Base-by-base conservation (phyloP, 2,329 filamentous ascomycete genomes). In the Ophiocordyceps camponoti-floridani region DNA sequence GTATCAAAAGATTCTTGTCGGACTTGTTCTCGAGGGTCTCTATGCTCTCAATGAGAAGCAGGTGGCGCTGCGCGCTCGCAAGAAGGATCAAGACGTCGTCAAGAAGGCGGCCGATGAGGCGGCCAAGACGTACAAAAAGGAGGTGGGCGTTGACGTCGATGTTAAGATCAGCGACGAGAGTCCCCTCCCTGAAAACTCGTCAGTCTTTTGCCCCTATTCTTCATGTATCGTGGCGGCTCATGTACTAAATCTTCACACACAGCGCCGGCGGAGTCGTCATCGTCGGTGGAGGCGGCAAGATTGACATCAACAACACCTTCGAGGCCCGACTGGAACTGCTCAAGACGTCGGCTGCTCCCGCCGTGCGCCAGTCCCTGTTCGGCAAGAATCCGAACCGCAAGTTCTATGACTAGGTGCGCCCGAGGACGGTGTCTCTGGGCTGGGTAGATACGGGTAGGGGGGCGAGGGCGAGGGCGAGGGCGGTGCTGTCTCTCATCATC, bases 241-340 rank as follows among this genome's bases (percentile, higher is more conserved):
- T 8, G 30, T 26, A 13, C n/a, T 14, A 40, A 37, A 19, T 44
- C 11, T 10, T 16, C n/a, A 18, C 26, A 12, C 1, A 19, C 23
- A 96, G 91, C 56, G 73, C 87, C 48, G 91, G 91, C 48, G 91
- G 91, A 55, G 72, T 94, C 47, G 62, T 75, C 47, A 78, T 98
- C 51, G 66, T 94, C 45, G 86, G 88, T 51, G 81, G 83, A 53
- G 73, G 72, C 51, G 91, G 91, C 61, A 95, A 89, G 73, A 96
- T 98, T 61, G 87, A 94, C 57, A 89, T 98, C 64, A 88, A 95
- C 75, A 96, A 98, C 71, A 96, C 91, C 45, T 84, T 96, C 54
- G 91, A 96, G 61, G 84, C 94, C 60, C 80, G 91, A 52, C 71
- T 98, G 63, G 76, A 75, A 57, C 72, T 96, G 48, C 77, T 96